Base-by-base conservation (phyloP, 306 rosid species). In the Begonia peltatifolia region DNA sequence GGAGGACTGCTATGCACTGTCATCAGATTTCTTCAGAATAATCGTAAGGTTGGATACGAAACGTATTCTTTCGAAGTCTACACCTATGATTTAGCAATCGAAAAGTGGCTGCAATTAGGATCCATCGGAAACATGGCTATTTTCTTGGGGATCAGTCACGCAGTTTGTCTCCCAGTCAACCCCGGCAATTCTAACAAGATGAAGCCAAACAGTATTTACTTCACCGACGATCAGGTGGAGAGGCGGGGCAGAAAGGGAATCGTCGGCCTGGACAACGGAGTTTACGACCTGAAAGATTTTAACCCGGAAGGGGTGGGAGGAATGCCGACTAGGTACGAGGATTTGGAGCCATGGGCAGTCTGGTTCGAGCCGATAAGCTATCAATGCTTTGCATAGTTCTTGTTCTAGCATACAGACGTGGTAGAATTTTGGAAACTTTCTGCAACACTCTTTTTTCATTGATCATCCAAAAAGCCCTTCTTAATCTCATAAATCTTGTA, bases 211-310 rank as follows among this genome's bases (percentile, higher is more conserved):
- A 0, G 48, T 44, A 44, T 44, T 10, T 44, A 44, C 48, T 44
- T 44, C 48, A 44, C 48, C 48, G 48, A 44, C 14, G 48, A 44
- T 44, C 48, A n/a, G 48, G 12, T 44, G 48, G 48, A 44, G n/a
- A 10, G 6, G 14, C 12, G 9, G 48, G 48, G n/a, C 14, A 11
- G n/a, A 3, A n/a, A 8, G 48, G 48, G 48, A 10, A 10, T 44
- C 48, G 48, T 11, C 12, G 48, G 48, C 3, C 48, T 2, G 3
- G 48, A 44, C 14, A 10, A 0, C 48, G 48, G 48, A 44, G 48
- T 44, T 11, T 44, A 10, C 14, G 12, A n/a, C 14, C 14, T 44
- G 14, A n/a, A 44, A 44, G 48, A 44, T 44, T 10, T 10, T 5
- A 44, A 10, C n/a, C 38, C 38, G 38, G 48, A 44, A 10, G 48